Evolutionary conservation across 1,284 basidiomycete genomes (phyloP).

Genomic region (Boletus semigastroideus): DNA sequence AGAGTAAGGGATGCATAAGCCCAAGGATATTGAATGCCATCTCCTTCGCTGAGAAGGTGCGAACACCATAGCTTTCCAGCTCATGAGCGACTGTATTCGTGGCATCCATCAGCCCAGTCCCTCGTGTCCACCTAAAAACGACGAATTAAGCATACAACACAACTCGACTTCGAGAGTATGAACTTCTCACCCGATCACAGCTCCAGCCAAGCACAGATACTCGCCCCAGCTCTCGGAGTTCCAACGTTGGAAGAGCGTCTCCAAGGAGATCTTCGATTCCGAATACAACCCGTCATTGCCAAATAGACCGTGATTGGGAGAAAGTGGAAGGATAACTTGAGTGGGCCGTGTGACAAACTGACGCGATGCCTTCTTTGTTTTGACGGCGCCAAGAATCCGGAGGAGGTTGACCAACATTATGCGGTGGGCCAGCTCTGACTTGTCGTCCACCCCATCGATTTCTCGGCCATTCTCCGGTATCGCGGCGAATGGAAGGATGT

Average conservation of each 20-base stretch:
- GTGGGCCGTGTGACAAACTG: constrained; percentile 97
- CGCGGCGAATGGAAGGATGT: constrained; percentile 97
- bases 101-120: constrained; percentile 96
- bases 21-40: constrained; percentile 99
- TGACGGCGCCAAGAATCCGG: constrained; percentile 94
- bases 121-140: constrained; percentile 82
- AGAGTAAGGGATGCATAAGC: constrained; percentile 98
- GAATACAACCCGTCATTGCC: constrained; percentile 98
- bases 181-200: constrained; percentile 83
- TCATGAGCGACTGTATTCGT: constrained; percentile 96
- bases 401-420: constrained; percentile 96
- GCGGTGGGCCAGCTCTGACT: constrained; percentile 96
- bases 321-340: constrained; percentile 95
- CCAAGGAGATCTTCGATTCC: constrained; percentile 97
- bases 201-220: constrained; percentile 96
- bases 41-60: constrained; percentile 98
- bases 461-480: constrained; percentile 98
- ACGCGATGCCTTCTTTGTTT: constrained; percentile 95
- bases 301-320: constrained; percentile 97
- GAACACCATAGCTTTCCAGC: constrained; percentile 90
- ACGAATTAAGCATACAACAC: constrained; percentile 12
- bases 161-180: background rate
- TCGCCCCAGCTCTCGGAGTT: constrained; percentile 98
- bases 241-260: constrained; percentile 98
- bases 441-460: constrained; percentile 96